A percentile compares a stretch with the other conserved stretches of the same genome.
These are phyloP conservation scores for Yamadazyma blattariae DNA, from an alignment of 1,139 yeast genomes.

Conservation along the genomic window DNA sequence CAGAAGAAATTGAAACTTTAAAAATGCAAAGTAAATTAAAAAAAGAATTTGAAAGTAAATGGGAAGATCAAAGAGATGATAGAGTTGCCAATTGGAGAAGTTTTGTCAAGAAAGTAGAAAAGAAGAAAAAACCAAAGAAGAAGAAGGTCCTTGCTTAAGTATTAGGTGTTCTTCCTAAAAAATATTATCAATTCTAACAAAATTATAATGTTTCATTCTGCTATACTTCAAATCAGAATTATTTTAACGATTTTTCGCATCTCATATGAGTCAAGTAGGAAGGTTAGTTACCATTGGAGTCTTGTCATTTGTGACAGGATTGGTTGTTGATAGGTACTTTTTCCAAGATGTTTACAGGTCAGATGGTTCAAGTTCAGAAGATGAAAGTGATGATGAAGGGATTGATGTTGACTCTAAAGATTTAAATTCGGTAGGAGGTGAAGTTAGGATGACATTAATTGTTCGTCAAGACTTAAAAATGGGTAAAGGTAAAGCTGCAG, in stretches of 20 bases:
- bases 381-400: slow-evolving; percentile 35
- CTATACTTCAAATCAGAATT: too few relatives aligned
- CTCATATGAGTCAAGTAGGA: slow-evolving; percentile 9
- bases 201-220: too few relatives aligned
- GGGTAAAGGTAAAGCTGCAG: slow-evolving; percentile 96
- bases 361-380: slow-evolving; percentile 6
- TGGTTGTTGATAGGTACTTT: slow-evolving; percentile 15
- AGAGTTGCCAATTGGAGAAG: slow-evolving; percentile 64
- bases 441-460: slow-evolving; percentile 82
- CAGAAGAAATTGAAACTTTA: slow-evolving; percentile 21
- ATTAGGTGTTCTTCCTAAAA: too few relatives aligned
- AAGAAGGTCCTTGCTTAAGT: slow-evolving; percentile 30
- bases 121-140: slow-evolving; percentile 41
- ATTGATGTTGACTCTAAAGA: slow-evolving; percentile 52
- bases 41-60: slow-evolving; percentile 42
- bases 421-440: slow-evolving; percentile 66
- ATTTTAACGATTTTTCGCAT: too few relatives aligned
- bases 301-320: slow-evolving; percentile 25
- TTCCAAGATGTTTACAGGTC: not conserved
- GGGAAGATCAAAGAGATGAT: slow-evolving; percentile 64
- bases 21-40: slow-evolving; percentile 22
- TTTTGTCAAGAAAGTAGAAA: slow-evolving; percentile 43
- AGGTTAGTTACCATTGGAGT: slow-evolving; percentile 19
- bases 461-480: slow-evolving; percentile 87
- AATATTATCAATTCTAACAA: too few relatives aligned